Percentiles rank a stretch among this genome's conserved stretches.
Evolutionary conservation across 1,284 basidiomycete genomes (phyloP).

Genomic region (Malassezia psittaci): DNA sequence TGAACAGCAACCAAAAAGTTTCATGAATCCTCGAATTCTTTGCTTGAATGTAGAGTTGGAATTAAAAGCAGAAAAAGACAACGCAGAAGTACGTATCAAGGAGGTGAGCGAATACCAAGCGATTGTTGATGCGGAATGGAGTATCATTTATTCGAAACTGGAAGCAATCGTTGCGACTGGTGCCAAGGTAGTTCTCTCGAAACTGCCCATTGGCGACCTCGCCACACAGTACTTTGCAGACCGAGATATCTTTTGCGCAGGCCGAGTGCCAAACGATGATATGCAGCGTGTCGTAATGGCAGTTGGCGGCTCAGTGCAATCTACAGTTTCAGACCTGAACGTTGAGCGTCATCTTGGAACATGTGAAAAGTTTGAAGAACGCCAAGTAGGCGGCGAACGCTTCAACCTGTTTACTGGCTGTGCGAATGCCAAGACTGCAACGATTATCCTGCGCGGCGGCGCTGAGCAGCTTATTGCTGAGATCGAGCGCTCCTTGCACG

Average conservation of each 20-base stretch:
- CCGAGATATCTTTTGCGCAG: constrained; percentile 97
- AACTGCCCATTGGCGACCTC: constrained; percentile 94
- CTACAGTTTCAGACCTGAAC: constrained; percentile 84
- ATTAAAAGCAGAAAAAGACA: constrained; percentile 98
- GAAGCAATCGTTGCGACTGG: constrained; percentile 93
- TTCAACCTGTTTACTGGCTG: constrained; percentile 95
- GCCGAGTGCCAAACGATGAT: constrained; percentile 81
- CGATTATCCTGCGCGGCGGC: constrained; percentile 86
- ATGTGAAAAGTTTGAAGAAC: constrained; percentile 84
- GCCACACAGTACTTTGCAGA: constrained; percentile 99
- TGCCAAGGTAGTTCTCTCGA: constrained; percentile 93
- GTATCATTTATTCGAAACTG: constrained; percentile 96
- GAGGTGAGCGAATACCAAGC: constrained; percentile 81
- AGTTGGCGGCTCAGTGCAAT: constrained; percentile 87
- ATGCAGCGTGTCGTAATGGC: constrained; percentile 90
- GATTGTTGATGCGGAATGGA: constrained; percentile 98
- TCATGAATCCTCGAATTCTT: constrained; percentile 76
- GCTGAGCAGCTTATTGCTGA: constrained; percentile 99
- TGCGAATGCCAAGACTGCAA: constrained; percentile 91
- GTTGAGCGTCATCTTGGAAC: constrained; percentile 74
- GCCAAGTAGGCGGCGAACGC: constrained; percentile 90
- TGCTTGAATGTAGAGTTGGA: constrained; percentile 97
- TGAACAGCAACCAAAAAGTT: constrained; percentile 95
- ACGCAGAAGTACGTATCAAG: constrained; percentile 94
- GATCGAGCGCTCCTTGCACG: constrained; percentile 91